Base-by-base conservation (phyloP, 805 yeast genomes). In the Candida michaelii region DNA sequence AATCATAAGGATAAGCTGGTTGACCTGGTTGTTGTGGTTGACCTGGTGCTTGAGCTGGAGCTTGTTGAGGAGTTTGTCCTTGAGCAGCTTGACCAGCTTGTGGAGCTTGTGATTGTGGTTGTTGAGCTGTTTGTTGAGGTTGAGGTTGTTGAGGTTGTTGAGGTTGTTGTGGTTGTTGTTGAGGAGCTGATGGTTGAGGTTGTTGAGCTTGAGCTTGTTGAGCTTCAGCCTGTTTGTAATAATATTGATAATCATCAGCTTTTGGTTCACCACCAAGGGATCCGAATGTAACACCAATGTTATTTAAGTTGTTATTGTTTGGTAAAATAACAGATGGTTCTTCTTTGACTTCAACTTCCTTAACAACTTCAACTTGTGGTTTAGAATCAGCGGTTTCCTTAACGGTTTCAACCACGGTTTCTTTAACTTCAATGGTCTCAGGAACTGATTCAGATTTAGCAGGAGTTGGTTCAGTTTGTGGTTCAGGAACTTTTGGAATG, bases 221-320 rank as follows among this genome's bases (percentile, higher is more conserved):
- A 18, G 54, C 56, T 40, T 52, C 51, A 16, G 47, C 31, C 30
- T 39, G 42, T n/a, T 40, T 25, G 24, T 36, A 25, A 11, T 43
- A 42, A 14, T 47, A 39, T 30, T 39, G 37, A 18, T 31, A 38
- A 11, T 42, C 32, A 19, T 40, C 40, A 23, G 30, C 47, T 37
- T 54, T 55, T 30, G 46, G 77, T 40, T 69, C 64, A 44, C 77
- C 63, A 18, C 75, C 62, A 51, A 80, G 65, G 10, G 83, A 77
- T 43, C 87, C 87, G 53, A 82, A 81, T 25, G 83, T 80, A 30
- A 82, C 80, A 49, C 81, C 83, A 21, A 77, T 75, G 37, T 74
- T 63, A 27, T 55, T 66, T 62, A 45, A 73, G 56, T 51, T 65
- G 73, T 43, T 74, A 66, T 76, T 62, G 32, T 69, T 66, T 49